Evolutionary conservation across 1,139 yeast genomes (phyloP), one percentile per base, ranked within the genome.

Genomic region (Scheffersomyces stambukii): DNA sequence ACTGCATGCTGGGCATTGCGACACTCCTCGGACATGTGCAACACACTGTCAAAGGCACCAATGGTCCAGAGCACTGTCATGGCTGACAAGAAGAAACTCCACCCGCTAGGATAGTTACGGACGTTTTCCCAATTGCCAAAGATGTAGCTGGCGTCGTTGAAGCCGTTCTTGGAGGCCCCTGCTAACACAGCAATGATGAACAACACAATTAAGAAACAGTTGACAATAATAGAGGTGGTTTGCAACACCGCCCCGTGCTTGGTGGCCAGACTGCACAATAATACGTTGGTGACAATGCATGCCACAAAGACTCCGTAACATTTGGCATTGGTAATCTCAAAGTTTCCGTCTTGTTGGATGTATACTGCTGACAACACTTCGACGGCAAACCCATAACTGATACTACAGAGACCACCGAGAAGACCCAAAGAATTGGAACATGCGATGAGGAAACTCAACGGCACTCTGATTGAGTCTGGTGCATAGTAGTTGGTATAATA

Each of bases 21-120:
- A 15, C 83, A 82, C 48, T 81, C 89, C 51, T 81, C 91, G 16
- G 79, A 67, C 71, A 79, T 74, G 52, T 81, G 89, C 27, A 80
- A 77, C 41, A 81, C 77, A 5, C 82, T 73, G 49, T 81, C 89
- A 46, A 78, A 80, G 0, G 83, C 78, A 38, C 79, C 78, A 43
- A 75, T 75, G 10, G 78, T 72, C 81, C 81, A 75, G 29, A 73
- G 72, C 1, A 82, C 79, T 2, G 84, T 77, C 68, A 78, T 69
- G 70, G 81, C 71, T 11, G 78, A 64, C 28, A 74, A 52, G 41
- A 73, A 52, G 48, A 74, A 76, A 27, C 77, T 69, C 82, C 84
- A 81, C n/a, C 86, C 88, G 12, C 58, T 52, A 9, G 74, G 63
- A 81, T 86, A 82, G 24, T 61, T 69, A 14, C 79, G 60, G 23